Evolutionary conservation across 2,329 filamentous ascomycete species (phyloP).

Genomic region (Nannizziopsis barbatae): DNA sequence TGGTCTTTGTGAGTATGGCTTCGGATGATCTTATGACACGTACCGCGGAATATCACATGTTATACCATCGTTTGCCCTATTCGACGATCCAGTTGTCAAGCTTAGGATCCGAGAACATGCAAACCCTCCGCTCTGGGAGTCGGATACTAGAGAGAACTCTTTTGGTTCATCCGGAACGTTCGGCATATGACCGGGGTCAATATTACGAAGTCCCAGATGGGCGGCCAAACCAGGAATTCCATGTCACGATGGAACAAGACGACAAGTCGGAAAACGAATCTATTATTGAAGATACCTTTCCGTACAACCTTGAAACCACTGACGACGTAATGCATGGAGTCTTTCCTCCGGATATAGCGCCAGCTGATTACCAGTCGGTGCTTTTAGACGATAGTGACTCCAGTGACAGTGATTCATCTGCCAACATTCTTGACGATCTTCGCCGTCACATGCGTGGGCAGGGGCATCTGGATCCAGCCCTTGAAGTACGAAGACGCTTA

Average conservation of each 20-base stretch:
- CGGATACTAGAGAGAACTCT: conserved; percentile 2
- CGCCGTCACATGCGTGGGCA: conserved; percentile 1
- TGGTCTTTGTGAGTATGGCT: conserved; percentile 84
- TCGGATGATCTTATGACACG: conserved; percentile 61
- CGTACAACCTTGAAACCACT: conserved; percentile 20
- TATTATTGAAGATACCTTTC: conserved; percentile 24
- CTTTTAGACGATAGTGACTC: background rate
- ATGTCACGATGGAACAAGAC: conserved; percentile 29
- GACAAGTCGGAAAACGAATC: conserved; percentile 31
- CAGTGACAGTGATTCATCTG: conserved; percentile 6
- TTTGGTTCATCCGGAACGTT: conserved; percentile 3
- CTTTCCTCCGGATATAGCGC: conserved; percentile 10
- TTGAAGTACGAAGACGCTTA: background rate
- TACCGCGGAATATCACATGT: conserved; percentile 65
- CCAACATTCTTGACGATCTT: conserved; percentile 5
- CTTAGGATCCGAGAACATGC: background rate
- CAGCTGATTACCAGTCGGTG: background rate
- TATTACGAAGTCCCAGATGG: conserved; percentile 7
- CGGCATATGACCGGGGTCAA: background rate
- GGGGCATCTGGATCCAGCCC: no score
- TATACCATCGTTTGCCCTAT: conserved; percentile 38
- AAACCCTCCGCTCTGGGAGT: conserved; percentile 1
- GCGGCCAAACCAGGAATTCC: conserved; percentile 20
- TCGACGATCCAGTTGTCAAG: conserved; percentile 14
- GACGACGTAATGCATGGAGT: conserved; percentile 20